These are phyloP conservation scores for Corylus avellana DNA, from an alignment of 306 rosid genomes.

Conservation along the genomic window DNA sequence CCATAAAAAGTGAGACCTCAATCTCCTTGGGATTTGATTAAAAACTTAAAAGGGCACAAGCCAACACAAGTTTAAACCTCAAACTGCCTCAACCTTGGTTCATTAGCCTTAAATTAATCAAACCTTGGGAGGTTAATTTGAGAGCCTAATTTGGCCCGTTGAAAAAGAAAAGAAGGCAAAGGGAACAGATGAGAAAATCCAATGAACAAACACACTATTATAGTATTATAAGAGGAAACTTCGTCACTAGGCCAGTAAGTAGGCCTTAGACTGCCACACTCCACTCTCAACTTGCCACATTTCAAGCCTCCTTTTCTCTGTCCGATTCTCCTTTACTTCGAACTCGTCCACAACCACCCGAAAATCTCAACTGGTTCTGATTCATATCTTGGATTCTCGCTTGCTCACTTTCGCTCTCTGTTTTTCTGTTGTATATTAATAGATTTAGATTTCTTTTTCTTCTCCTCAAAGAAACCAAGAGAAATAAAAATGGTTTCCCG, in stretches of 20 bases:
- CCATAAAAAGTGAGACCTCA: no score
- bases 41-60: not conserved
- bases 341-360: conserved; percentile 12
- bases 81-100: not conserved
- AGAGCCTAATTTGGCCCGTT: not conserved
- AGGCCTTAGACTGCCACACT: conserved; percentile 1
- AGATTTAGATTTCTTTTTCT: conserved; percentile 43
- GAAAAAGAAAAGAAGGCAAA: not conserved
- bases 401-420: conserved; percentile 17
- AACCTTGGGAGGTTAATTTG: not conserved
- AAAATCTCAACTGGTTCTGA: conserved; percentile 12
- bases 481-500: conserved; percentile 36
- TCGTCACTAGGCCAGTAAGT: not conserved
- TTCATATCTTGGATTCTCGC: conserved; percentile 25
- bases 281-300: conserved; percentile 24
- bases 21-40: not conserved
- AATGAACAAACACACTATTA: not conserved
- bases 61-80: no score
- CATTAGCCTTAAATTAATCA: not conserved
- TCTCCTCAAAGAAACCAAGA: conserved; percentile 57
- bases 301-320: not conserved
- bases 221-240: conserved; percentile 5
- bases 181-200: not conserved
- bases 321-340: not conserved
- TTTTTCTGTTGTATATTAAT: conserved; percentile 5